phyloP scores from a whole-genome alignment of 495 filamentous ascomycete species.

The Trichocladium uniseriatum region DNA sequence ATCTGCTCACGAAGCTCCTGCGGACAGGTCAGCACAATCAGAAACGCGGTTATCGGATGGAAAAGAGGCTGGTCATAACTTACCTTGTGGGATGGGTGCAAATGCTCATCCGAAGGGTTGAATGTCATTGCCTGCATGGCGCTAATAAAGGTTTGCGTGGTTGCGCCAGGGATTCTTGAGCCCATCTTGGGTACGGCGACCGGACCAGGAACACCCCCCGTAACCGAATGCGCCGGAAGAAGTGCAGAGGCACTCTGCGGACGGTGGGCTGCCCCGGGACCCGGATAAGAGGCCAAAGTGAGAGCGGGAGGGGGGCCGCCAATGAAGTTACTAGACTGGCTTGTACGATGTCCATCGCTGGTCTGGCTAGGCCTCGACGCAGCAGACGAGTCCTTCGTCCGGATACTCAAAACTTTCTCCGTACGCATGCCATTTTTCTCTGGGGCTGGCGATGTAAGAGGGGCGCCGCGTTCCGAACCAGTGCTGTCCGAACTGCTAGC shows the following conservation, averaged over 20 bases:
- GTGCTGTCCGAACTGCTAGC: background rate
- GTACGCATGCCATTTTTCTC: background rate
- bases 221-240: background rate
- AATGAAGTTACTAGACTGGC: background rate
- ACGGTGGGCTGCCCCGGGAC: background rate
- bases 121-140: constrained; percentile 3
- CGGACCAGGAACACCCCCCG: background rate
- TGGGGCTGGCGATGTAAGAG: background rate
- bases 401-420: background rate
- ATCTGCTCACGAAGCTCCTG: constrained; percentile 6
- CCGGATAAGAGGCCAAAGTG: background rate
- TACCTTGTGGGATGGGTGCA: constrained; percentile 3
- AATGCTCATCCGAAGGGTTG: background rate
- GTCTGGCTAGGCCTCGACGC: too few species aligned
- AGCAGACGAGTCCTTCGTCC: background rate
- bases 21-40: background rate
- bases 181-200: background rate
- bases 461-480: constrained; percentile 1
- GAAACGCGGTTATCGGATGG: background rate
- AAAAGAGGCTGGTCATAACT: background rate
- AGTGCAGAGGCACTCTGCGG: background rate
- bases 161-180: background rate
- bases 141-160: constrained; percentile 1
- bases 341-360: too few species aligned
- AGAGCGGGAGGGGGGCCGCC: background rate